phyloP scores from a whole-genome alignment of 163 green algal species.

The Dunaliella salina region DNA sequence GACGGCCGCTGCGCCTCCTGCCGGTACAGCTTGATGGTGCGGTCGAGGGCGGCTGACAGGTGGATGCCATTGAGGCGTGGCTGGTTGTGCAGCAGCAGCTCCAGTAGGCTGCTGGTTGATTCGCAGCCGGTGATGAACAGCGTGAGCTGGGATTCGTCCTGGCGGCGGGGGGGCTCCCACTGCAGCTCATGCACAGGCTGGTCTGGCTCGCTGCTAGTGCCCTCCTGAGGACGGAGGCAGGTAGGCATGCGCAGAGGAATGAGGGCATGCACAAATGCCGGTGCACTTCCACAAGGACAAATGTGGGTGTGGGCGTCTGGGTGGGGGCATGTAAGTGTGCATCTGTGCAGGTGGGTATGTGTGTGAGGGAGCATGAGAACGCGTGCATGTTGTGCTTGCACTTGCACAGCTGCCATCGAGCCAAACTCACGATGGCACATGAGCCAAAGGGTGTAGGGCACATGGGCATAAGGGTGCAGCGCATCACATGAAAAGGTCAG shows the following conservation, averaged over 20 bases:
- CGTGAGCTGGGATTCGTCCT: conserved; percentile 6
- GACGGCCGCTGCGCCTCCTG: conserved; percentile 1
- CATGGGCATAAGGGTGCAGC: too few relatives aligned
- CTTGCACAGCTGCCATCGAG: too few relatives aligned
- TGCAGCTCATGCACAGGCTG: background rate
- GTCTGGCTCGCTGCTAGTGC: too few relatives aligned
- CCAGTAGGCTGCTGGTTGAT: background rate
- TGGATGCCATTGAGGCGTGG: conserved; percentile 5
- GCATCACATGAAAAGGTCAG: too few relatives aligned
- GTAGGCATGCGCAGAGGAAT: too few relatives aligned
- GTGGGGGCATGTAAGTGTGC: background rate
- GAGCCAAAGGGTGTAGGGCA: too few relatives aligned
- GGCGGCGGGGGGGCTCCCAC: background rate
- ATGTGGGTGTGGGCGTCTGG: background rate
- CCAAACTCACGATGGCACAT: too few relatives aligned
- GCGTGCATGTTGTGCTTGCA: too few relatives aligned
- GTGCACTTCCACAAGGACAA: too few relatives aligned
- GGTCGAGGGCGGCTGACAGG: conserved; percentile 8
- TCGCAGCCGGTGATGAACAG: background rate
- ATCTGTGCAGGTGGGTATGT: background rate
- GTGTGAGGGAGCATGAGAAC: too few relatives aligned
- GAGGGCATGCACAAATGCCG: too few relatives aligned
- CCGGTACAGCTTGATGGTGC: conserved; percentile 10
- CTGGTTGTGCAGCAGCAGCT: conserved; percentile 4
- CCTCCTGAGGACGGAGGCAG: too few relatives aligned